Base-by-base conservation (phyloP, 129 eudicot species). In the Pseudognaphalium luteoalbum region DNA sequence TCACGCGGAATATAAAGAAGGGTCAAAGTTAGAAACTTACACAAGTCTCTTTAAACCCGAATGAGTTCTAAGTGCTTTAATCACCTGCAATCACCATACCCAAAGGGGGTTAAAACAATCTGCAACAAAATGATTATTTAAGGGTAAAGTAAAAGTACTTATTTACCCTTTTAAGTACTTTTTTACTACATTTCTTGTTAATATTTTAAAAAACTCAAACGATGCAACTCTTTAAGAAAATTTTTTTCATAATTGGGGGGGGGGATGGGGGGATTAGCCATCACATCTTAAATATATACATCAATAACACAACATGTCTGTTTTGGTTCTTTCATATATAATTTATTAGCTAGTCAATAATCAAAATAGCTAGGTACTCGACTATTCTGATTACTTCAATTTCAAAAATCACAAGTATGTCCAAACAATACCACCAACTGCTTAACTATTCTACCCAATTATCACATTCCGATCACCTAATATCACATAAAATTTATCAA, bases 41-140 rank as follows among this genome's bases (percentile, higher is more conserved):
- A 94, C 98, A 67, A 94, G 98, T 85, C 98, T 85, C 86, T 82
- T 80, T 56, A 94, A 79, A 68, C 82, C 85, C 12, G 96, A 83
- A 86, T 94, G 96, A 78, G 96, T 91, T 88, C 97, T 85, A 68
- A 94, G 83, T 78, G 90, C 94, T 78, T 91, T 94, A 80, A 84
- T 87, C 57, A 94, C 97, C 97, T 91, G 86, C 80, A 78, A 57
- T 75, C 52, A 79, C 57, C 54, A 58, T 82, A 63, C 37, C n/a
- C 29, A 52, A 69, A 69, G 30, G 8, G 52, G 16, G 69, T 6
- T 37, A 9, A 41, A 42, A 39, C 33, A 42, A 42, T 17, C 37
- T 32, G 33, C 32, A 22, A 22, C 7, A 4, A 61, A 61, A 35
- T 21, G 6, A 57, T 57, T 57, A 57, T 57, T 57, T 57, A 57